Base-by-base conservation (phyloP, 2,329 filamentous ascomycete species). In the Colletotrichum acutatum region DNA sequence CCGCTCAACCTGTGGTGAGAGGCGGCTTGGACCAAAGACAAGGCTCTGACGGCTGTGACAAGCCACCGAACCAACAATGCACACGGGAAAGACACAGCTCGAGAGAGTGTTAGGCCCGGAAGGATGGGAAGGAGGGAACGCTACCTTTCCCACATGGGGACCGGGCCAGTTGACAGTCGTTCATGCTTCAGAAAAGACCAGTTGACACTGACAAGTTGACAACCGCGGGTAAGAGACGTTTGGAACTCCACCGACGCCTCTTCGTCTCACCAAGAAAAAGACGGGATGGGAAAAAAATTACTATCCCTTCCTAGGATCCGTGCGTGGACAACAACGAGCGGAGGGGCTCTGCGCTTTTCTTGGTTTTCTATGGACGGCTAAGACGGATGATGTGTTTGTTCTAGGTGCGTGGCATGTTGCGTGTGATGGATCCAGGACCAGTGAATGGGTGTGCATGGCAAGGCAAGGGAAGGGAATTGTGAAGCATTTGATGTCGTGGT, bases 211-310 rank as follows among this genome's bases (percentile, higher is more conserved):
- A 53, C 60, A 53, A 53, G 26, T 32, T 63, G 28, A 53, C 60
- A 53, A 46, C 34, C 32, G n/a, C 53, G 37, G 58, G 32, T 52
- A 16, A 42, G 42, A 62, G 37, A 9, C 54, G 46, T 64, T 54
- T 60, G 32, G 60, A 61, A 72, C 66, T 60, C n/a, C 37, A 42
- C 16, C 37, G 16, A 42, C 37, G 60, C 52, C 46, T 5, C 34
- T 26, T 19, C 60, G 42, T 59, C 60, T 60, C 66, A 53, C 14
- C 34, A 69, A 32, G 11, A 5, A 5, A 4, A 49, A 49, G 42
- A 60, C 61, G 56, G 64, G 66, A 72, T 70, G 66, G 65, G 61
- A 56, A 19, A 26, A 72, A 72, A 60, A 22, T 19, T 49, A 49
- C 37, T 12, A 7, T 37, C n/a, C 19, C 42, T 19, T 42, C 34